Conservation (phyloP, 768 basidiomycete genomes). For the Holtermannia corniformis region DNA sequence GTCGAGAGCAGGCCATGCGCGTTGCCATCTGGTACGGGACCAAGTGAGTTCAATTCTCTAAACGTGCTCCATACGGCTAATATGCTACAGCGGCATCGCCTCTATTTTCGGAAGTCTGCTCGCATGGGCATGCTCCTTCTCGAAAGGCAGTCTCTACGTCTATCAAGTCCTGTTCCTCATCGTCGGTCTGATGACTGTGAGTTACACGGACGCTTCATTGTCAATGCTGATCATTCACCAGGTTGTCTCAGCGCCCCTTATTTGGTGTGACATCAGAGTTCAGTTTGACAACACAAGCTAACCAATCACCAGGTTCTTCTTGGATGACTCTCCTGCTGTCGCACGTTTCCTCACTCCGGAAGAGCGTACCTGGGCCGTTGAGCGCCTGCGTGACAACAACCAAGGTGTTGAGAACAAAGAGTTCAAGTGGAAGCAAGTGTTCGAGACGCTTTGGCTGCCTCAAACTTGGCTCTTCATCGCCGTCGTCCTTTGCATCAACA, state of each 20-base stretch:
- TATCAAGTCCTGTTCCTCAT: conserved; percentile 48
- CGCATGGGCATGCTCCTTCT: conserved; percentile 45
- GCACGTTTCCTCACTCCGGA: conserved; percentile 4
- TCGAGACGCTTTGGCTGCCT: conserved; percentile 11
- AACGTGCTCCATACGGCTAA: background rate
- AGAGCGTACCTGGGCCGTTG: conserved; percentile 3
- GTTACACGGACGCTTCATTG: background rate
- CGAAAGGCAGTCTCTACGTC: conserved; percentile 38
- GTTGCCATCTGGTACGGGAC: conserved; percentile 45
- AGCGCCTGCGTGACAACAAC: conserved; percentile 31
- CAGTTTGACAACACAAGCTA: too few relatives aligned
- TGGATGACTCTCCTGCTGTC: conserved; percentile 18
- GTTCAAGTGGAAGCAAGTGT: conserved; percentile 20
- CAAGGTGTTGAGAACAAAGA: conserved; percentile 10
- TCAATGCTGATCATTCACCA: background rate
- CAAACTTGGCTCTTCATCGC: conserved; percentile 13
- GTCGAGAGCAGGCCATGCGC: conserved; percentile 46
- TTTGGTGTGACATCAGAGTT: background rate
- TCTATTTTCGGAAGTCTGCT: conserved; percentile 46
- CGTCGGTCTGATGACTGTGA: conserved; percentile 38
- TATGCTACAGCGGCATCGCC: conserved; percentile 37
- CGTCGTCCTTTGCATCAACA: conserved; percentile 8
- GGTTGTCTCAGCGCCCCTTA: conserved; percentile 15
- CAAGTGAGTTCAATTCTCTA: background rate
- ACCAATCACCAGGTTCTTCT: too few relatives aligned